Evolutionary conservation across 2,329 filamentous ascomycete genomes (phyloP).

Genomic region (Scytalidium lignicola): DNA sequence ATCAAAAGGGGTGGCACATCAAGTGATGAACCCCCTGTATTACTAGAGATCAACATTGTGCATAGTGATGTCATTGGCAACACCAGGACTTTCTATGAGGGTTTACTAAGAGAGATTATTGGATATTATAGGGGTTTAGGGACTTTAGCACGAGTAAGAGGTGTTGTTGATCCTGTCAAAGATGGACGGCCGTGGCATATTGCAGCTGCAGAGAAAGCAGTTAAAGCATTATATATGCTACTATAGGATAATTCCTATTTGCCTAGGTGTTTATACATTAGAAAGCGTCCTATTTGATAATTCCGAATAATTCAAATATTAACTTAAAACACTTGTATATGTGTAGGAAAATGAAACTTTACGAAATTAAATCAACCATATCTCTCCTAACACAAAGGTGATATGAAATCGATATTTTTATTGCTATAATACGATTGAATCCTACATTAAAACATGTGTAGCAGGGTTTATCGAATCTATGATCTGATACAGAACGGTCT

Average conservation of each 20-base stretch:
- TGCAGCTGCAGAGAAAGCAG: conserved; percentile 64
- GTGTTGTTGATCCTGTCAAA: conserved; percentile 51
- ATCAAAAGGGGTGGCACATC: conserved; percentile 56
- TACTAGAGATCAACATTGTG: conserved; percentile 62
- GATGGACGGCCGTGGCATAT: conserved; percentile 75
- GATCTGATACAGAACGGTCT: too few species aligned
- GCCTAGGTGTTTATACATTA: not conserved
- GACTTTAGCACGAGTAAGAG: conserved; percentile 62
- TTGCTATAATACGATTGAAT: too few species aligned
- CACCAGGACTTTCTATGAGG: conserved; percentile 44
- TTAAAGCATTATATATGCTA: conserved; percentile 57
- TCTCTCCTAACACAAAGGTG: too few species aligned
- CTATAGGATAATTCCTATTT: conserved; percentile 43
- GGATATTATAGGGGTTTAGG: conserved; percentile 63
- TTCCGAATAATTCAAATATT: not conserved
- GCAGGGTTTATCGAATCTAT: too few species aligned
- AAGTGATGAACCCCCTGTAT: conserved; percentile 51
- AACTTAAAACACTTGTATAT: not conserved
- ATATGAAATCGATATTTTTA: too few species aligned
- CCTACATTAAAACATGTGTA: too few species aligned
- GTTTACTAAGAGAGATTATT: conserved; percentile 65
- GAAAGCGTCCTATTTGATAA: not conserved
- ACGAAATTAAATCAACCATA: too few species aligned
- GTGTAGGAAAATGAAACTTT: too few species aligned
- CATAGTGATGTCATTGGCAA: conserved; percentile 38